Base-by-base conservation (phyloP, 441 rosid species). In the Theobroma grandiflorum region DNA sequence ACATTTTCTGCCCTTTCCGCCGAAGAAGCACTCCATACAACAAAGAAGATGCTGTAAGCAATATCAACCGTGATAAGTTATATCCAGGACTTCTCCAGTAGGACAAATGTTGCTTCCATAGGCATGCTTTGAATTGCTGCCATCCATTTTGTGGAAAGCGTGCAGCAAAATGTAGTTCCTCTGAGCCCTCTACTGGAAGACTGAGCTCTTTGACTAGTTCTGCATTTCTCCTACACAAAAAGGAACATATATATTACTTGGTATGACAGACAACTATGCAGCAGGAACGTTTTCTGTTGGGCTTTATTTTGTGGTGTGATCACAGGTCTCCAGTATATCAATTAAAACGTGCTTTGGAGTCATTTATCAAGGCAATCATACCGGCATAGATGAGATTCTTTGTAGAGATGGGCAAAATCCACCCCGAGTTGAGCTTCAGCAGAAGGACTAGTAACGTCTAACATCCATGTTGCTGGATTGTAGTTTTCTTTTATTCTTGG, bases 41-140 rank as follows among this genome's bases (percentile, higher is more conserved):
- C 82, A 91, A 59, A 64, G 92, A 88, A 10, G 80, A 80, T 6
- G 47, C 67, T 14, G 62, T 18, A 73, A 82, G 74, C 59, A 74
- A 84, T 47, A 80, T 40, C 49, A 91, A 75, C 74, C 94, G 91
- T 11, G 67, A 73, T 20, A 84, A 76, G 80, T 86, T 89, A 75
- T 88, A 87, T 18, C 78, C 68, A 33, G 95, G 88, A 77, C 78
- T 85, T 85, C 92, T 84, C 92, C 91, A 90, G 53, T 88, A 88
- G 52, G 96, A 91, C 82, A 85, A 79, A 74, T 93, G 82, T 78
- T 85, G 92, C 86, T 87, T 94, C 96, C 93, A 92, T 37, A 91
- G 87, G 89, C 89, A 93, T 79, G 89, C 90, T 85, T 84, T 89
- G 83, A 88, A 80, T 80, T 91, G 91, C 80, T 81, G 89, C 85